A percentile compares a stretch with the other conserved stretches of the same genome.
phyloP scores from a whole-genome alignment of 768 basidiomycete species.

The Termitomyces bulborhizus region DNA sequence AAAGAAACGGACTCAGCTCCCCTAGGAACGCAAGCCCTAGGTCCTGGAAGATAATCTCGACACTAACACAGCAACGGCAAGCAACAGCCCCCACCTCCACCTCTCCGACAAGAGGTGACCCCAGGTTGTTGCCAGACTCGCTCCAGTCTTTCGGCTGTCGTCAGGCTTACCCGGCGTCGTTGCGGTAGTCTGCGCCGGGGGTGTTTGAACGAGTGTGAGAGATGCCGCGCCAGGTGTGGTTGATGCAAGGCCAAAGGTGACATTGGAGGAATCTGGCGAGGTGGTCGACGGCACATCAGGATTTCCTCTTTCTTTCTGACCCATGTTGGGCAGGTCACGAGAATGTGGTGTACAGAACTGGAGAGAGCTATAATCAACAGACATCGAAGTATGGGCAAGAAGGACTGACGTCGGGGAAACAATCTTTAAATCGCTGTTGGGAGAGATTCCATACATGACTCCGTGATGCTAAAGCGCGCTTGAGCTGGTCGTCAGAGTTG shows the following conservation, averaged over 20 bases:
- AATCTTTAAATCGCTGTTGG: slow-evolving; percentile 78
- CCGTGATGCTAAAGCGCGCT: slow-evolving; percentile 64
- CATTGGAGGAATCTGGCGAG: slow-evolving; percentile 7
- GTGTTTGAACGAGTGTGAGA: slow-evolving; percentile 1
- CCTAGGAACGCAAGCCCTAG: slow-evolving; percentile 15
- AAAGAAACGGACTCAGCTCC: not conserved
- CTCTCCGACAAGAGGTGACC: slow-evolving; percentile 72
- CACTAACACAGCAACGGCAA: slow-evolving; percentile 71
- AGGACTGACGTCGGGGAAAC: slow-evolving; percentile 76
- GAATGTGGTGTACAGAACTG: slow-evolving; percentile 67
- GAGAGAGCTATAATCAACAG: slow-evolving; percentile 5
- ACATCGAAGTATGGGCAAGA: slow-evolving; percentile 3
- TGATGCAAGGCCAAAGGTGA: not conserved
- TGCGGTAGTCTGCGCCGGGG: not conserved
- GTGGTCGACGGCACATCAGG: slow-evolving; percentile 23
- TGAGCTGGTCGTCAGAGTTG: slow-evolving; percentile 73
- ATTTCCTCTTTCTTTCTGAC: slow-evolving; percentile 63
- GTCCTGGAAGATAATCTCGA: slow-evolving; percentile 62
- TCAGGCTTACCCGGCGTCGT: slow-evolving; percentile 15
- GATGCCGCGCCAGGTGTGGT: not conserved
- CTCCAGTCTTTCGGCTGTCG: slow-evolving; percentile 22
- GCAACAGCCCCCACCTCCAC: slow-evolving; percentile 78
- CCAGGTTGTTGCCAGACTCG: slow-evolving; percentile 57
- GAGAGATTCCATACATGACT: slow-evolving; percentile 85
- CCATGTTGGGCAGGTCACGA: slow-evolving; percentile 91